These are phyloP conservation scores for Citrus mangshanensis DNA, from an alignment of 345 rosid species.

Conservation along the genomic window DNA sequence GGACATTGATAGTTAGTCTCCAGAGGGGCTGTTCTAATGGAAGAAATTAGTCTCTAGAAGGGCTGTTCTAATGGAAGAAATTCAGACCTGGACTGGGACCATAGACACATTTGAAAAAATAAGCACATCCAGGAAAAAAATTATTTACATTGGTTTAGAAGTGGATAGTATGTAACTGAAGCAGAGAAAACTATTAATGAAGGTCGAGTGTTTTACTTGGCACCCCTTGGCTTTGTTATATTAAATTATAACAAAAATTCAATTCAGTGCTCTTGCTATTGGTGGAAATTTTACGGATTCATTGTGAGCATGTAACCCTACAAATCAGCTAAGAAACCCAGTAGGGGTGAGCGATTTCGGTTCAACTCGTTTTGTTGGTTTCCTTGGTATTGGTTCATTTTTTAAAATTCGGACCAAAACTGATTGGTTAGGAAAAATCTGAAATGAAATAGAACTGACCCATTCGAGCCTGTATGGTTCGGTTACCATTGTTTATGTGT, in stretches of 20 bases:
- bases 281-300: not conserved
- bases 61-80: not conserved
- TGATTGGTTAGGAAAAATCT: not conserved
- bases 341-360: not conserved
- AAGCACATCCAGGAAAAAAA: not conserved
- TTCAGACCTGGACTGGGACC: not conserved
- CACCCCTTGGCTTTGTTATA: not conserved
- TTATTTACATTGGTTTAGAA: not conserved
- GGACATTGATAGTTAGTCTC: not conserved
- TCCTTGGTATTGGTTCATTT: not conserved
- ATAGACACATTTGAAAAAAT: fast-evolving
- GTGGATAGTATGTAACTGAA: not conserved
- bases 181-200: not conserved
- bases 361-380: not conserved
- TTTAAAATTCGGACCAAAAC: not conserved
- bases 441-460: too few species aligned
- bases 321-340: not conserved
- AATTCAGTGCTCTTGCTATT: not conserved
- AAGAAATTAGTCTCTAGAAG: not conserved
- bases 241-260: not conserved
- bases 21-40: not conserved
- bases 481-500: too few species aligned
- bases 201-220: too few species aligned
- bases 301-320: not conserved
- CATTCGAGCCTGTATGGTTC: not conserved